Percentiles rank a stretch among this genome's conserved stretches.
Conservation (phyloP, 2,329 filamentous ascomycete genomes). For the Paradendryphiella salina region DNA sequence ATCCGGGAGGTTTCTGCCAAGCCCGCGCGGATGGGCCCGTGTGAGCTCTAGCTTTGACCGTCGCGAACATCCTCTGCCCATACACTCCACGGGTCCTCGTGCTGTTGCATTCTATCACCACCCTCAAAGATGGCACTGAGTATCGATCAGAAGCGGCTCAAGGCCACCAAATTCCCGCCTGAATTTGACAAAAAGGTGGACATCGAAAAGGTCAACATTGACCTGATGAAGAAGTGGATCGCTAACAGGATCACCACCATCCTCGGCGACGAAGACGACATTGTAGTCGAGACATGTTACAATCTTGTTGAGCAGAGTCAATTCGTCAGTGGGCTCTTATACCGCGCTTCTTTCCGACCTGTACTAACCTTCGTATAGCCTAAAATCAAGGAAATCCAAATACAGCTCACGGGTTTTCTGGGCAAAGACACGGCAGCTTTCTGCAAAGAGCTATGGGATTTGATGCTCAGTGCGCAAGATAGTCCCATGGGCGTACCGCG, state of each 20-base stretch:
- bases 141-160: constrained; percentile 86
- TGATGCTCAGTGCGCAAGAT: constrained; percentile 85
- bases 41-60: constrained; percentile 16
- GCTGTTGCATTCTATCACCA: constrained; percentile 3
- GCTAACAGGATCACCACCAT: constrained; percentile 84
- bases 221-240: constrained; percentile 99
- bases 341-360: neutral
- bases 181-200: constrained; percentile 97
- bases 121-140: constrained; percentile 68
- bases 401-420: constrained; percentile 91
- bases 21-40: constrained; percentile 15
- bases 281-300: constrained; percentile 84
- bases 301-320: constrained; percentile 71
- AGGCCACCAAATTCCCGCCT: constrained; percentile 88
- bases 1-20: constrained; percentile 9
- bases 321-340: constrained; percentile 63
- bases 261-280: constrained; percentile 90
- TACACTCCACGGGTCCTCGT: constrained; percentile 1
- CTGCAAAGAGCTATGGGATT: constrained; percentile 90
- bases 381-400: constrained; percentile 93
- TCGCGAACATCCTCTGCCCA: constrained; percentile 7
- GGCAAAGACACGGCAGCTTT: constrained; percentile 88
- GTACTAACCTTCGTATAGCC: constrained; percentile 61
- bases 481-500: constrained; percentile 91
- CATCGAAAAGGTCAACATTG: constrained; percentile 94